Percentiles rank a stretch among this genome's conserved stretches.
Conservation (phyloP, 1,139 yeast genomes). For the Geotrichum bryndzae region DNA sequence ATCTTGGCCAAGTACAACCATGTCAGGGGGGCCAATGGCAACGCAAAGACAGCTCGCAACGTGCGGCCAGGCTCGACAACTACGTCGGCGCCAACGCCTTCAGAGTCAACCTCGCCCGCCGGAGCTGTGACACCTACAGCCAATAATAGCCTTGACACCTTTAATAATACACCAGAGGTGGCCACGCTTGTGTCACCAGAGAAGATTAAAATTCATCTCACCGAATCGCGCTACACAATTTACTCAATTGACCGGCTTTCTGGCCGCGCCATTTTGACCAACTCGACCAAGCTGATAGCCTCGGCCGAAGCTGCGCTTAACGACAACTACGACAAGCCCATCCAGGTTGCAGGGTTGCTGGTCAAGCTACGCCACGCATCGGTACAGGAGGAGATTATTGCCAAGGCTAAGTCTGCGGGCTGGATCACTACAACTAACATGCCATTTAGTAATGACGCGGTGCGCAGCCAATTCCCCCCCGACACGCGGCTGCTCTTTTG, state of each 20-base stretch:
- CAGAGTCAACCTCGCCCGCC: constrained; percentile 5
- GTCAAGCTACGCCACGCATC: constrained; percentile 30
- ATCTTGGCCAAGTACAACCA: constrained; percentile 18
- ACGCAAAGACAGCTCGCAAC: background rate
- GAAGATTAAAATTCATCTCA: constrained; percentile 26
- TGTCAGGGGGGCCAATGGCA: constrained; percentile 1
- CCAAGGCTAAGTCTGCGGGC: constrained; percentile 33
- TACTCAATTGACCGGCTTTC: constrained; percentile 32
- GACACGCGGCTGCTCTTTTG: constrained; percentile 28
- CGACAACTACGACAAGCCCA: constrained; percentile 27
- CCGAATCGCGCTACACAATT: constrained; percentile 26
- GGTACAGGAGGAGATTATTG: constrained; percentile 32
- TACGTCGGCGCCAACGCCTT: background rate
- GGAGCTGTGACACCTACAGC: background rate
- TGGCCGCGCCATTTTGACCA: constrained; percentile 32
- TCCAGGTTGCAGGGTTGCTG: constrained; percentile 27
- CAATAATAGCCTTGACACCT: background rate
- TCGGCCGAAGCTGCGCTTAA: constrained; percentile 32
- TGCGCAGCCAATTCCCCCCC: constrained; percentile 25
- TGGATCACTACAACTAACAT: constrained; percentile 32
- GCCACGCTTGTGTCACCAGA: constrained; percentile 19
- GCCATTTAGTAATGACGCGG: constrained; percentile 25
- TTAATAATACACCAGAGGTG: constrained; percentile 3
- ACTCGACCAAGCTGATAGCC: constrained; percentile 29
- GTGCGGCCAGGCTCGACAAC: background rate